Conservation (phyloP, 2,329 filamentous ascomycete species). For the Madurella fahalii region DNA sequence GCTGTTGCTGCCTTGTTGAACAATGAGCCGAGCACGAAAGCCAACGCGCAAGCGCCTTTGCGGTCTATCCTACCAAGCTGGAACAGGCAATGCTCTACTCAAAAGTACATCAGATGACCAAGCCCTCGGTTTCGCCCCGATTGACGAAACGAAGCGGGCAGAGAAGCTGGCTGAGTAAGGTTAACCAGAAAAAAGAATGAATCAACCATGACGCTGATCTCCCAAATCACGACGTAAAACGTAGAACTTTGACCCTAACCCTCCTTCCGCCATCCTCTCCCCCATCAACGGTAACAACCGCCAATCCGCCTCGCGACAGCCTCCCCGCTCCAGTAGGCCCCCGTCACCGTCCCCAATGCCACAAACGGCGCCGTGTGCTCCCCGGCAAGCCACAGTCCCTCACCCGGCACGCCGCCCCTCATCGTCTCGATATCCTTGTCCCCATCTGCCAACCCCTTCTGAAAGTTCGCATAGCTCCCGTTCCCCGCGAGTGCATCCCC, state of each 20-base stretch:
- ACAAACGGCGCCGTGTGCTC: constrained; percentile 91
- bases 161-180: too few species aligned
- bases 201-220: too few species aligned
- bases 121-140: too few species aligned
- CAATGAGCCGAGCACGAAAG: not conserved
- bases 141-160: too few species aligned
- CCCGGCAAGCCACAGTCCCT: constrained; percentile 79
- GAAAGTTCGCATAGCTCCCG: constrained; percentile 84
- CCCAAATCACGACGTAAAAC: not conserved
- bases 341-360: constrained; percentile 80
- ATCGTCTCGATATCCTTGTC: constrained; percentile 68
- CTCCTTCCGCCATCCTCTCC: not conserved
- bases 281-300: not conserved
- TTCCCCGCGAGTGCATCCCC: constrained; percentile 74
- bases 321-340: constrained; percentile 90
- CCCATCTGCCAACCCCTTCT: constrained; percentile 65
- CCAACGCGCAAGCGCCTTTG: not conserved
- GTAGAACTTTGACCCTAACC: not conserved
- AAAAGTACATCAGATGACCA: not conserved
- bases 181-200: too few species aligned
- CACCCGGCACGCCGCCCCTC: constrained; percentile 58
- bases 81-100: too few species aligned
- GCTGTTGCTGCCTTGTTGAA: not conserved
- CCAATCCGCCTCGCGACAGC: constrained; percentile 62
- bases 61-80: too few species aligned